Base-by-base conservation (phyloP, 176 grass and related monocot genomes). In the Eleusine indica region DNA sequence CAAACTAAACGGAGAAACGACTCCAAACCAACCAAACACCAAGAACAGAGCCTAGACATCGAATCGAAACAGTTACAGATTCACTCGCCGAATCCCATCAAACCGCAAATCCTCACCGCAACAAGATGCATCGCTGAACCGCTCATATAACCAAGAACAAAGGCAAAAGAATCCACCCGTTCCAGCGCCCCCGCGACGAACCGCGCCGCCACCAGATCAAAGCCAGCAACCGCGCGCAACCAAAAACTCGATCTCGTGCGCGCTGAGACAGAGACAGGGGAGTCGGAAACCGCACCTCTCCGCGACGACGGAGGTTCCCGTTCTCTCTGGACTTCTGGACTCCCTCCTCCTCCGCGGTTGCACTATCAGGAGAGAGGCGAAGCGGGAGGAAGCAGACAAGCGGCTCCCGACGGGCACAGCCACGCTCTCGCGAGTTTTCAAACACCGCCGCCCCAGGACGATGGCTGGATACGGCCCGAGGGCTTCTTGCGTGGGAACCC, bases 341-440 rank as follows among this genome's bases (percentile, higher is more conserved):
- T 1, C 6, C 9, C 49, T 46, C 58, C 12, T 7, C 17, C 51
- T 25, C 58, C 43, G 7, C 22, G 29, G 74, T 65, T 46, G 66
- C 64, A 22, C 40, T 84, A 73, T 74, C 4, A 7, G 43, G 87
- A 6, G 19, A 2, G 9, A 1, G 67, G 66, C 66, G 86, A 57
- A 11, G 74, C 48, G 80, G 86, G 73, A 51, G 87, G 77, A 85
- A 76, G 87, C 40, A 16, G 71, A 76, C 82, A 81, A 83, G 0
- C 21, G 66, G 19, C 51, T 5, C 6, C 75, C 2, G 18, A 4
- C 44, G 44, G 44, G 44, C 44, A 52, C 13, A 21, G 21, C 21
- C 57, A 53, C 57, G 46, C 66, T 29, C 41, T 61, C 16, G 62
- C 15, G 44, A 41, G 49, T 74, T 77, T 89, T 89, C 78, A 82